These are phyloP conservation scores for Botrytis sinoallii DNA, from an alignment of 2,329 filamentous ascomycete species.

Conservation along the genomic window DNA sequence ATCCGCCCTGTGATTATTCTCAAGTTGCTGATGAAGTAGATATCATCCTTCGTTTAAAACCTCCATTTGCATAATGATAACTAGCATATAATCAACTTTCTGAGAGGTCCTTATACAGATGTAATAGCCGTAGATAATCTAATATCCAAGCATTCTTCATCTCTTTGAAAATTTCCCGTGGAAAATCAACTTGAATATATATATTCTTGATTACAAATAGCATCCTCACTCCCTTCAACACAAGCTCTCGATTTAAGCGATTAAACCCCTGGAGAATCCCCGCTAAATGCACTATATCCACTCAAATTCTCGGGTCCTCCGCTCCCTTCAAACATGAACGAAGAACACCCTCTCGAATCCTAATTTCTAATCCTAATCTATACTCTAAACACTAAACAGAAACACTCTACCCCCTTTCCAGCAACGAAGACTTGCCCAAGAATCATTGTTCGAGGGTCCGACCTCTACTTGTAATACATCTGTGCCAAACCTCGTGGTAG, in stretches of 20 bases:
- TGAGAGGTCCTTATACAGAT: neutral
- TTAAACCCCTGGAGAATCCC: neutral
- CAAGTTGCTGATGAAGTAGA: neutral
- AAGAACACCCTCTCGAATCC: neutral
- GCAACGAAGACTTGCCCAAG: neutral
- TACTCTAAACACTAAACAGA: neutral
- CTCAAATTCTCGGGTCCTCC: neutral
- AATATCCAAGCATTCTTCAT: neutral
- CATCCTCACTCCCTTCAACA: neutral
- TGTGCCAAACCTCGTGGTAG: neutral
- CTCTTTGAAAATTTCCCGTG: neutral
- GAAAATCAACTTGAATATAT: neutral
- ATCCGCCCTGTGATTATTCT: neutral
- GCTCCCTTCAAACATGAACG: neutral
- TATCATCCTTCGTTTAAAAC: neutral
- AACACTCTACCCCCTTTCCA: neutral
- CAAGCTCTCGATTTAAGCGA: neutral
- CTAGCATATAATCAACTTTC: neutral
- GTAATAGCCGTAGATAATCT: neutral
- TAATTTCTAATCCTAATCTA: neutral
- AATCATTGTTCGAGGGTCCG: neutral
- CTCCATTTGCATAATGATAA: neutral
- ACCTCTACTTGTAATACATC: neutral
- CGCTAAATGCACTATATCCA: neutral
- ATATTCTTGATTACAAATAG: neutral